Base-by-base conservation (phyloP, 1,284 basidiomycete species). In the Athelia sp. region DNA sequence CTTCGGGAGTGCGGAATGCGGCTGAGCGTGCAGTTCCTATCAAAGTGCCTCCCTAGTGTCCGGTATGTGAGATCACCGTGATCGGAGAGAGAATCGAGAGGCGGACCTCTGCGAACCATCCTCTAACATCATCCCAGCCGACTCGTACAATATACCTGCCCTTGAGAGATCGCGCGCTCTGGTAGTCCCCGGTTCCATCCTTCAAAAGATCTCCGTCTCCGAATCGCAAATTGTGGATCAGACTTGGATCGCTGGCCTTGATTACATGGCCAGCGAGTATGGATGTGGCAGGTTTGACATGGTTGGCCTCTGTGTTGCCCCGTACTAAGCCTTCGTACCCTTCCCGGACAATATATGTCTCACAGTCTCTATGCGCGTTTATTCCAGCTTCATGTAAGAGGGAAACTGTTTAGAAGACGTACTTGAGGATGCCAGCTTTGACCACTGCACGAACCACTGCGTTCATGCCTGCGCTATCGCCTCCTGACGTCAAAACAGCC, bases 401-500 rank as follows among this genome's bases (percentile, higher is more conserved):
- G 38, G 49, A 49, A 50, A 19, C 40, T 44, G 21, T 45, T 48
- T 38, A 32, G 44, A 47, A 43, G 43, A 69, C 82, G 61, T 61
- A 93, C 93, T 87, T 87, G 54, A 93, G 76, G 57, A 98, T 95
- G 42, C 86, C 91, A 56, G 84, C 83, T 69, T 93, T 91, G 54
- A 97, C 93, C 38, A 94, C 86, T 1, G 93, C 79, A 56, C 94
- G 88, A 46, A 97, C 93, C 48, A 88, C 93, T 31, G 94, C 93
- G 66, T 97, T 97, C 93, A 96, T 94, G 59, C 91, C 96, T 43
- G 97, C 94, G 66, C 90, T 93, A 75, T 99, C 96, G 60, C 97
- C 96, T 51, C 96, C 97, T 0, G 90, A 93, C 2, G 96, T 99
- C 61, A 99, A 82, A 48, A 98, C 88, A 4, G 94, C 95, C 62